phyloP scores from a whole-genome alignment of 2,329 filamentous ascomycete species.

The Lachnellula occidentalis region DNA sequence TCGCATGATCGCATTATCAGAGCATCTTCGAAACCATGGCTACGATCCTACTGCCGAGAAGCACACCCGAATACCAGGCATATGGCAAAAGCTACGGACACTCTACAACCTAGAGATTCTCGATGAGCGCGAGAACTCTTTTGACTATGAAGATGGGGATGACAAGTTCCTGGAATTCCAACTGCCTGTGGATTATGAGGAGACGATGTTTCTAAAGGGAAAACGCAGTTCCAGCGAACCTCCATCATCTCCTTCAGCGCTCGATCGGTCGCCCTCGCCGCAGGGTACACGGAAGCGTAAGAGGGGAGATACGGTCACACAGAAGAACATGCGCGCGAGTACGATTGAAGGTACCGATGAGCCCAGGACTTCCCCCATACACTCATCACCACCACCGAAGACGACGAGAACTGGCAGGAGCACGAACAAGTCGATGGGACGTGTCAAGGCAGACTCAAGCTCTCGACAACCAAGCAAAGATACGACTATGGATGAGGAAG shows the following conservation, averaged over 20 bases:
- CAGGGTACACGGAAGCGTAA: constrained; percentile 26
- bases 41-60: constrained; percentile 63
- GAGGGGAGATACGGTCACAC: constrained; percentile 31
- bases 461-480: constrained; percentile 32
- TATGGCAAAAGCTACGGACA: constrained; percentile 80
- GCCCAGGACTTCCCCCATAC: constrained; percentile 38
- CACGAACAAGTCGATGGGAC: constrained; percentile 39
- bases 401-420: constrained; percentile 30
- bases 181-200: constrained; percentile 44
- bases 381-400: constrained; percentile 34
- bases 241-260: constrained; percentile 30
- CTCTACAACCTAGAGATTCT: constrained; percentile 83
- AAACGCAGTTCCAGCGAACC: constrained; percentile 27
- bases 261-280: constrained; percentile 22
- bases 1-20: constrained; percentile 79
- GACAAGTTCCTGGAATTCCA: constrained; percentile 63
- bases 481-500: constrained; percentile 30
- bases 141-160: constrained; percentile 42
- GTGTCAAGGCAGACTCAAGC: constrained; percentile 34
- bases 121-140: constrained; percentile 70
- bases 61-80: constrained; percentile 84
- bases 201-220: constrained; percentile 27
- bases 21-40: constrained; percentile 74
- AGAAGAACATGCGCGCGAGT: constrained; percentile 34
- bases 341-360: constrained; percentile 50